These are phyloP conservation scores for Lojkania enalia DNA, from an alignment of 2,329 filamentous ascomycete species.

Conservation along the genomic window DNA sequence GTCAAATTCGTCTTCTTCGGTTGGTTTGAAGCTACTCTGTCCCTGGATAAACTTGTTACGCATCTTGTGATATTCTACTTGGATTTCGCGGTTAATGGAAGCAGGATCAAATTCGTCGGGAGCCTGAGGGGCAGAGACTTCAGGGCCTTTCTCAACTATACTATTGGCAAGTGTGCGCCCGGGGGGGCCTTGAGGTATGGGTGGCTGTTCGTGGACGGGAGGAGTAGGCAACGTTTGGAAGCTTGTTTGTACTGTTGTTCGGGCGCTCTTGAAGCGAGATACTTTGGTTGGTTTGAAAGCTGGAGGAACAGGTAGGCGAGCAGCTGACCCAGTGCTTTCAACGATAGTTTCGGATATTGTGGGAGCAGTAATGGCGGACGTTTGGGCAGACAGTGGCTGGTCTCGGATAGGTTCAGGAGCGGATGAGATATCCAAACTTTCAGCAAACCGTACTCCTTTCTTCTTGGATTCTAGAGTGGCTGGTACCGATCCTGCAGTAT, in stretches of 20 bases:
- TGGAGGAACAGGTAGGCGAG: constrained; percentile 16
- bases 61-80: constrained; percentile 78
- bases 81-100: constrained; percentile 74
- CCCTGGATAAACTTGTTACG: constrained; percentile 82
- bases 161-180: constrained; percentile 61
- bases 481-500: constrained; percentile 10
- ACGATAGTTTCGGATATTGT: constrained; percentile 42
- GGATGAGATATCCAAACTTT: constrained; percentile 70
- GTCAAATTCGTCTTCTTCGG: constrained; percentile 67
- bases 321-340: constrained; percentile 30
- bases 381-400: background rate
- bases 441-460: constrained; percentile 82
- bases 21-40: constrained; percentile 75
- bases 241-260: constrained; percentile 21
- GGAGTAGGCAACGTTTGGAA: constrained; percentile 25
- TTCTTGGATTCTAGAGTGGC: constrained; percentile 27
- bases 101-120: constrained; percentile 65
- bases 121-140: constrained; percentile 41
- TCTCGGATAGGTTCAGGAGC: constrained; percentile 33
- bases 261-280: constrained; percentile 48
- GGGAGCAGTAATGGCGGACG: constrained; percentile 13
- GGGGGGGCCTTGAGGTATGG: constrained; percentile 46
- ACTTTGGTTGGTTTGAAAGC: constrained; percentile 36
- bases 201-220: constrained; percentile 27
- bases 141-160: constrained; percentile 56